Conservation (phyloP, 805 yeast species). For the Candida nemodendra region DNA sequence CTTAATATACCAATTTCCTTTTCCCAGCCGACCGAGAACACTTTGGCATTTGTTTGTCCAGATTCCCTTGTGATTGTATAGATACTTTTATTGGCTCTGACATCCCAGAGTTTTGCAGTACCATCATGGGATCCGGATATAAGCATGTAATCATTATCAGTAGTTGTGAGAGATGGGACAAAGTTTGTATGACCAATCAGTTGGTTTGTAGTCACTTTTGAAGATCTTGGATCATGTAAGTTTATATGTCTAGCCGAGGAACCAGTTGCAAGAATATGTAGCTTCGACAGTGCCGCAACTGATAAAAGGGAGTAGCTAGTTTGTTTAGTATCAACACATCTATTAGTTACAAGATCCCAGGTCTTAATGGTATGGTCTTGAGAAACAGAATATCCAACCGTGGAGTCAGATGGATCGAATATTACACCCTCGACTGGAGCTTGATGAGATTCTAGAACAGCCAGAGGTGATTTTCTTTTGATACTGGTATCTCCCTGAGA, state of each 20-base stretch:
- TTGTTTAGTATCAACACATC: constrained; percentile 82
- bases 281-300: constrained; percentile 60
- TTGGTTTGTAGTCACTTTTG: constrained; percentile 64
- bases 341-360: constrained; percentile 90
- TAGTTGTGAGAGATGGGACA: constrained; percentile 76
- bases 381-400: constrained; percentile 91
- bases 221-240: constrained; percentile 86
- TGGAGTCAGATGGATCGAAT: constrained; percentile 67
- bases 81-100: constrained; percentile 78
- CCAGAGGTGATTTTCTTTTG: constrained; percentile 78
- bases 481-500: constrained; percentile 74
- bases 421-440: constrained; percentile 86
- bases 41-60: constrained; percentile 55
- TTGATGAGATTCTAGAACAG: constrained; percentile 75
- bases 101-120: constrained; percentile 92
- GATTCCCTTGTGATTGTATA: constrained; percentile 79
- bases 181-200: constrained; percentile 89
- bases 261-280: constrained; percentile 83
- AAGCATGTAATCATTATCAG: constrained; percentile 77
- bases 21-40: constrained; percentile 88
- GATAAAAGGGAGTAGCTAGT: constrained; percentile 86
- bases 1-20: constrained; percentile 75
- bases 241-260: constrained; percentile 97
- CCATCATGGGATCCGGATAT: constrained; percentile 97
- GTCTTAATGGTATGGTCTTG: constrained; percentile 95